These are phyloP conservation scores for Strigomonas galati DNA, from an alignment of 208 protist genomes.

Conservation along the genomic window DNA sequence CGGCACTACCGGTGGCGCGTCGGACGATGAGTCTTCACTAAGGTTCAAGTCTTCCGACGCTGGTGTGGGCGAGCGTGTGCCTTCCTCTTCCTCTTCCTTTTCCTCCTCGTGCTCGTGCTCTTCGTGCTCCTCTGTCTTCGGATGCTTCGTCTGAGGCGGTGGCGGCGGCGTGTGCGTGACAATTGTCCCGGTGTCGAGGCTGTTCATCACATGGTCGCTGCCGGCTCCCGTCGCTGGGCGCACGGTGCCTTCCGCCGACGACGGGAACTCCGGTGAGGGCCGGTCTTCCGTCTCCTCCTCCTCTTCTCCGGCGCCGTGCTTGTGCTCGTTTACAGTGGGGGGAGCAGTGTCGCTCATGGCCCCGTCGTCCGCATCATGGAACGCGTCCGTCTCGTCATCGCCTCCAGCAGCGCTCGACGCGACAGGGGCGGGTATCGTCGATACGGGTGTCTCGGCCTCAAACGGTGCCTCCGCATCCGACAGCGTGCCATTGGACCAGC, in stretches of 20 bases:
- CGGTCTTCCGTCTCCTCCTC: neutral
- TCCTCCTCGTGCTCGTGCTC: no score
- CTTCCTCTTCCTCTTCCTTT: no score
- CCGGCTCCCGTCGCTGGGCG: no score
- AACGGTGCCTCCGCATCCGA: conserved; percentile 9
- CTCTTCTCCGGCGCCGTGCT: neutral
- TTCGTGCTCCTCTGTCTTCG: no score
- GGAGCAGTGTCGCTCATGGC: neutral
- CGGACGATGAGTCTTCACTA: neutral
- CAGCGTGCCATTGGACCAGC: neutral
- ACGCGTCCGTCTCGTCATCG: neutral
- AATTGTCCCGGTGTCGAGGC: neutral
- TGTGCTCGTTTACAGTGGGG: neutral
- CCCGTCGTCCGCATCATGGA: neutral
- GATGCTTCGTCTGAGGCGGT: no score
- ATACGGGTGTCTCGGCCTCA: conserved; percentile 8
- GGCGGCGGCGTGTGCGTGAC: neutral
- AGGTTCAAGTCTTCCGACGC: neutral
- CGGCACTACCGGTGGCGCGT: no score
- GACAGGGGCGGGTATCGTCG: neutral
- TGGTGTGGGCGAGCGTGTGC: no score
- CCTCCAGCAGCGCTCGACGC: neutral
- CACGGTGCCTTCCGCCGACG: neutral
- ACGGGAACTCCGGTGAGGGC: neutral
- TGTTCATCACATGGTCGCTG: neutral